Evolutionary conservation across 179 eudicot genomes (phyloP).

Genomic region (Actinidia arguta): DNA sequence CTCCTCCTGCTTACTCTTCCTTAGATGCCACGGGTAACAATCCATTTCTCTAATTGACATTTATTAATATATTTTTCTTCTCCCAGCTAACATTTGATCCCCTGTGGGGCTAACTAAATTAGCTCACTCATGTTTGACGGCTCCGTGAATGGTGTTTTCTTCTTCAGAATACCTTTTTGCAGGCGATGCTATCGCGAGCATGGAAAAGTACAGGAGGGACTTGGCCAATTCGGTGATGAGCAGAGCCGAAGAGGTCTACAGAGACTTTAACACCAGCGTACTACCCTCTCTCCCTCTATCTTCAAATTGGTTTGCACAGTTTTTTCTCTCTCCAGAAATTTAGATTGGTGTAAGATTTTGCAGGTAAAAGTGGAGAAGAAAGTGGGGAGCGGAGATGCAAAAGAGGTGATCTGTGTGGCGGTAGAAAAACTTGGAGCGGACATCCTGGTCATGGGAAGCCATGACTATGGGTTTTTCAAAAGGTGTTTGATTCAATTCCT

Average conservation of each 20-base stretch:
- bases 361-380: constrained; percentile 83
- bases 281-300: neutral
- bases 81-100: too few species aligned
- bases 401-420: constrained; percentile 73
- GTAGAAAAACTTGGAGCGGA: constrained; percentile 73
- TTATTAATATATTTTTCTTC: too few species aligned
- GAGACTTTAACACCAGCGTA: constrained; percentile 44
- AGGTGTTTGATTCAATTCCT: constrained; percentile 42
- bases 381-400: constrained; percentile 82
- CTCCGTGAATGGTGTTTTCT: too few species aligned
- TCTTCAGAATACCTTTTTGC: constrained; percentile 57
- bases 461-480: constrained; percentile 81
- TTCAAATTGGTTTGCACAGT: neutral
- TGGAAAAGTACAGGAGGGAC: constrained; percentile 63
- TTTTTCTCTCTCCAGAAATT: too few species aligned
- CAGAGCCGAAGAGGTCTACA: constrained; percentile 63
- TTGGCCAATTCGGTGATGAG: constrained; percentile 72
- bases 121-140: too few species aligned
- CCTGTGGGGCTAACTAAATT: too few species aligned
- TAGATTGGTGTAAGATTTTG: neutral
- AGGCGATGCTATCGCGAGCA: constrained; percentile 58
- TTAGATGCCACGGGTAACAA: constrained; percentile 72
- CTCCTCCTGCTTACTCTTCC: constrained; percentile 69
- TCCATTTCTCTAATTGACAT: too few species aligned
- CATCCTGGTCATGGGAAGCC: constrained; percentile 83